Base-by-base conservation (phyloP, 2,329 filamentous ascomycete species). In the Sclerotiophoma versabilis region DNA sequence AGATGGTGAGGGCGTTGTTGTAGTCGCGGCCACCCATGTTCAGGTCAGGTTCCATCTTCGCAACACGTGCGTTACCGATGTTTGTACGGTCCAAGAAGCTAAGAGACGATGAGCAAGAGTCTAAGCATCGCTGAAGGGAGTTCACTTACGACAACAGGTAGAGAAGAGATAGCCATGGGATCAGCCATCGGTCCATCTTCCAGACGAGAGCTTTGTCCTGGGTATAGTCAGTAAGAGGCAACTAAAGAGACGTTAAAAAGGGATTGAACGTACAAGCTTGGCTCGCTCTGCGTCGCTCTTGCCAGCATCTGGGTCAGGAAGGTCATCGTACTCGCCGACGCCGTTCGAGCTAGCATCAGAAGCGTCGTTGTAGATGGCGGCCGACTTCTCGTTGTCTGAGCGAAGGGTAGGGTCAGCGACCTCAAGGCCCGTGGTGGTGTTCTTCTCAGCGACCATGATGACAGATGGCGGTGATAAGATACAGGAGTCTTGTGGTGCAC, bases 1-100 rank as follows among this genome's bases (percentile, higher is more conserved):
- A 90, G 2, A 90, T 73, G 1, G 86, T 89, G 44, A 90, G 66
- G 0, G 86, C 85, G 1, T 83, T 83, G 4, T 88, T 78, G 62
- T 90, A 89, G 60, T 88, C 79, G 49, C 87, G 84, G 2, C 83
- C 84, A 0, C 20, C 46, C 69, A 76, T 71, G 4, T 60, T n/a
- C n/a, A 72, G 58, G 17, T 64, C 59, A 11, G 27, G 46, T 34
- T 65, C 69, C 46, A 75, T 67, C 7, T 70, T 62, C 29, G 74
- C 71, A 29, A 77, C 72, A 51, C 70, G 70, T 48, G 69, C 78
- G 80, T 84, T 87, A 27, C 65, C 69, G 45, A 74, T 75, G 56
- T 75, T 75, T 45, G 71, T 73, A 8, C 72, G 64, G 51, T 75
- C 72, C 52, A 75, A 41, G 62, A 75, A 78, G 5, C 48, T 51